A percentile compares a stretch with the other conserved stretches of the same genome.
phyloP scores from a whole-genome alignment of 1,284 basidiomycete species.

The Meripilus lineatus region DNA sequence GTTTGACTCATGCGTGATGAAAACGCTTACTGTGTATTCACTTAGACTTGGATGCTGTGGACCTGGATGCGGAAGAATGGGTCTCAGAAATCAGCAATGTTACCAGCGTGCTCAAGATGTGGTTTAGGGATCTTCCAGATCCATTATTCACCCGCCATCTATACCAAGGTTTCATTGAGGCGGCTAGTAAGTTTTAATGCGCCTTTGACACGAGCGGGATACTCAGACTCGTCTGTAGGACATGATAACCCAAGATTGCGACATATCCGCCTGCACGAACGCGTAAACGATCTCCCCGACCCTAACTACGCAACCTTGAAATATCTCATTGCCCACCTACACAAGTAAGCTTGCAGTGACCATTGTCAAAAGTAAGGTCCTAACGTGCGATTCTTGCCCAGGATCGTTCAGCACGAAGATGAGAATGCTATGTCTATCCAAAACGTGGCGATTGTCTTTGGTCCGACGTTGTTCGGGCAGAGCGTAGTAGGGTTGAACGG shows the following conservation, averaged over 20 bases:
- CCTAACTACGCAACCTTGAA: slow-evolving; percentile 98
- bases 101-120: slow-evolving; percentile 89
- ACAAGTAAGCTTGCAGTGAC: slow-evolving; percentile 52
- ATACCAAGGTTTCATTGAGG: slow-evolving; percentile 92
- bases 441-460: slow-evolving; percentile 96
- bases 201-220: not conserved
- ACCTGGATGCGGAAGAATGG: slow-evolving; percentile 88
- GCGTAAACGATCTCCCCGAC: slow-evolving; percentile 96
- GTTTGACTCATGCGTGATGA: not conserved
- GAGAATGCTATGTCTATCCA: slow-evolving; percentile 92
- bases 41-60: slow-evolving; percentile 79
- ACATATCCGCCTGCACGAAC: slow-evolving; percentile 93
- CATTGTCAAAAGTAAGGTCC: too few relatives aligned
- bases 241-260: slow-evolving; percentile 91
- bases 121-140: slow-evolving; percentile 96
- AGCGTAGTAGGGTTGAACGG: slow-evolving; percentile 27
- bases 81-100: slow-evolving; percentile 94
- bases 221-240: slow-evolving; percentile 40
- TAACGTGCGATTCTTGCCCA: slow-evolving; percentile 25
- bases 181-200: slow-evolving; percentile 70
- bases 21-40: slow-evolving; percentile 5
- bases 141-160: slow-evolving; percentile 84
- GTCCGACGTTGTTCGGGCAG: slow-evolving; percentile 86
- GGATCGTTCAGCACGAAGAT: slow-evolving; percentile 69
- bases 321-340: slow-evolving; percentile 91